Evolutionary conservation across 176 grass and related monocot species (phyloP).

Genomic region (Phoenix dactylifera): DNA sequence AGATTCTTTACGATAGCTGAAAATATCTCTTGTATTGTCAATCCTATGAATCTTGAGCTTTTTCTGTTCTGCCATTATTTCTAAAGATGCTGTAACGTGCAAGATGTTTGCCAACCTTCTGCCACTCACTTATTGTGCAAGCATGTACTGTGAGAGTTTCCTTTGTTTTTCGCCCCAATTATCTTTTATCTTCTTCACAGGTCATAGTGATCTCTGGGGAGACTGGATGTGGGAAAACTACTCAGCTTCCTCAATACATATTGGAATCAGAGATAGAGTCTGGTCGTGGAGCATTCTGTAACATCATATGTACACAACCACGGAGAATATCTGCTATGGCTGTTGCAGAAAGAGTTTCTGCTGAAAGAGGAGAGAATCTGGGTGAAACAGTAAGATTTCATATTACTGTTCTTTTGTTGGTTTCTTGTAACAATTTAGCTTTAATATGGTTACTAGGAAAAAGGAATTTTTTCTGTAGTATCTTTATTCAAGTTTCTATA

Average conservation of each 20-base stretch:
- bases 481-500: constrained; percentile 47
- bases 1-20: no score
- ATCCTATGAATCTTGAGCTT: no score
- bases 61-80: no score
- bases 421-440: constrained; percentile 14
- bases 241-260: constrained; percentile 90
- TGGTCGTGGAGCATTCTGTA: constrained; percentile 94
- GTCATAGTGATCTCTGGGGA: constrained; percentile 90
- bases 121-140: no score
- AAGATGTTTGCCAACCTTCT: no score
- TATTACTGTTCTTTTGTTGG: background rate
- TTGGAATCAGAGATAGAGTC: constrained; percentile 94
- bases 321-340: constrained; percentile 97
- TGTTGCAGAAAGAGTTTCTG: constrained; percentile 92
- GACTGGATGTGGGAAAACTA: constrained; percentile 96
- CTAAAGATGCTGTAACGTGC: no score
- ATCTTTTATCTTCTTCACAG: constrained; percentile 27
- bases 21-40: no score
- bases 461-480: constrained; percentile 25
- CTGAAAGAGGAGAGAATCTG: constrained; percentile 89
- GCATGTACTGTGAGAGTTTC: no score
- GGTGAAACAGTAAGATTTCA: constrained; percentile 74
- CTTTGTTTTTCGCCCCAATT: background rate
- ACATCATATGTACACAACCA: constrained; percentile 94
- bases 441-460: constrained; percentile 6